Percentiles rank a stretch among this genome's conserved stretches.
phyloP scores from a whole-genome alignment of 176 grass and related monocot genomes.

The Oryza officinalis region DNA sequence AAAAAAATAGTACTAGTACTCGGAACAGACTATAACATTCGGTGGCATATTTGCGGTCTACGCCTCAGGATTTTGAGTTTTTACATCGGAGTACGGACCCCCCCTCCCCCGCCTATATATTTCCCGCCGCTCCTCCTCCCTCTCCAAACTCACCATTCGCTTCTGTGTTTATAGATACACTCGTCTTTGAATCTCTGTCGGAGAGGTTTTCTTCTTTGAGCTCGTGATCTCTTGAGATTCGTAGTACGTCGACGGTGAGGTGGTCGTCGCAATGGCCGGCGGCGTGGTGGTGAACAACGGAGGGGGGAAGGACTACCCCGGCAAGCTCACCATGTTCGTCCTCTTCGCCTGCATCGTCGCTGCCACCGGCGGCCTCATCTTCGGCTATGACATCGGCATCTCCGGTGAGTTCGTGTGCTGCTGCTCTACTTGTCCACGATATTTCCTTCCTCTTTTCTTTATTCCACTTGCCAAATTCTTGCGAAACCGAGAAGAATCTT shows the following conservation, averaged over 20 bases:
- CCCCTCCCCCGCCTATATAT: neutral
- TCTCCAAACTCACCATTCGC: neutral
- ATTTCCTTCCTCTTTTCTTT: constrained; percentile 25
- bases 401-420: constrained; percentile 69
- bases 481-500: constrained; percentile 29
- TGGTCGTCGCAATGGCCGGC: constrained; percentile 50
- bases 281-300: constrained; percentile 64
- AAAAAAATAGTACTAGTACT: neutral
- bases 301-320: constrained; percentile 73
- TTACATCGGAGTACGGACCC: neutral
- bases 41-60: neutral
- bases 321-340: constrained; percentile 85
- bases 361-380: constrained; percentile 93
- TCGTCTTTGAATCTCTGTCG: neutral
- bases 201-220: neutral
- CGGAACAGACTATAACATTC: neutral
- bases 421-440: too few relatives aligned
- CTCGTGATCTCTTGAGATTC: neutral
- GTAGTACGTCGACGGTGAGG: neutral
- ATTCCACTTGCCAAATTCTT: neutral
- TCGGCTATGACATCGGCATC: constrained; percentile 95
- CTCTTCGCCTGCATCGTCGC: constrained; percentile 87
- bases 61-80: neutral
- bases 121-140: neutral
- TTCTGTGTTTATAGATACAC: neutral